Conservation (phyloP, 2,329 filamentous ascomycete genomes). For the Hymenoscyphus infarciens region DNA sequence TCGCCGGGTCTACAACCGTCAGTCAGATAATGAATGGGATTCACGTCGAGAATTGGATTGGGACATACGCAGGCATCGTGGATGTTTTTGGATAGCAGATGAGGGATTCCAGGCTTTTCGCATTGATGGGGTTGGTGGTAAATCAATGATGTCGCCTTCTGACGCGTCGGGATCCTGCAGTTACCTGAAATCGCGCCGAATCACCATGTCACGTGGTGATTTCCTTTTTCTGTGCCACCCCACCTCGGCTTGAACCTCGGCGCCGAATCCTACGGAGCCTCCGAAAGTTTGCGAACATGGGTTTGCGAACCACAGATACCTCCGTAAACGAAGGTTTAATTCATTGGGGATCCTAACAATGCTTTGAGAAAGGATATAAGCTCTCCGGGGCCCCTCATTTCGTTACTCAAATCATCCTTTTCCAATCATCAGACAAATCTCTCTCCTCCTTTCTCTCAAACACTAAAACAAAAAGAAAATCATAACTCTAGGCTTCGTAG, state of each 20-base stretch:
- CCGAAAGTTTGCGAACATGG: neutral
- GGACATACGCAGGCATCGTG: constrained; percentile 46
- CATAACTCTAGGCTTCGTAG: constrained; percentile 40
- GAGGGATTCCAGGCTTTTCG: neutral
- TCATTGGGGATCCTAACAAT: too few species aligned
- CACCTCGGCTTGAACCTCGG: too few species aligned
- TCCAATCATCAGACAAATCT: neutral
- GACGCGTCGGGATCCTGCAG: neutral
- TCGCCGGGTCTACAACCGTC: constrained; percentile 57
- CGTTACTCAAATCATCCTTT: neutral
- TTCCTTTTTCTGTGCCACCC: neutral
- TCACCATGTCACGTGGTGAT: neutral
- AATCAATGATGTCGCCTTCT: neutral
- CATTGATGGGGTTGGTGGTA: neutral
- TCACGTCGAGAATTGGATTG: neutral
- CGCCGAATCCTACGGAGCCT: neutral
- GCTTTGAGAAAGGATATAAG: neutral
- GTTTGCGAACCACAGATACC: too few species aligned
- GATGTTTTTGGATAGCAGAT: constrained; percentile 3
- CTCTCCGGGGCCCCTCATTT: neutral
- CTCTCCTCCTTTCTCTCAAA: neutral
- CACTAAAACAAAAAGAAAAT: neutral
- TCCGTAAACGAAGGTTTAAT: too few species aligned
- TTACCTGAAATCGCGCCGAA: neutral
- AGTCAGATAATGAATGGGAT: constrained; percentile 11